A percentile compares a stretch with the other conserved stretches of the same genome.
These are phyloP conservation scores for Gracilariopsis chorda DNA, from an alignment of 23 red algal genomes.

Conservation along the genomic window DNA sequence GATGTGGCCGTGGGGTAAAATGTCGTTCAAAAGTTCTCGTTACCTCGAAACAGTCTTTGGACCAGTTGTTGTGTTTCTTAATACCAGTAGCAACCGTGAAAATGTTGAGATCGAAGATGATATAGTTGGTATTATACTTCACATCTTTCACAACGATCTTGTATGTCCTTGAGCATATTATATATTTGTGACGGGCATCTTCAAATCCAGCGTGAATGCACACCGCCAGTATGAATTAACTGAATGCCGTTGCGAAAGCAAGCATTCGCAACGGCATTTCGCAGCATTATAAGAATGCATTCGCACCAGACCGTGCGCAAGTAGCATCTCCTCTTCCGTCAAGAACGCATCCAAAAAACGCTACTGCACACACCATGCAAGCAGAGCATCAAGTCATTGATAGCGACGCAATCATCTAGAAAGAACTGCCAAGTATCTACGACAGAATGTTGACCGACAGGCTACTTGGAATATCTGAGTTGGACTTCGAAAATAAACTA, in stretches of 20 bases:
- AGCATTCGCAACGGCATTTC: slow-evolving; percentile 60
- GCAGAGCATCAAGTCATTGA: too few species aligned
- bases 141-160: slow-evolving; percentile 56
- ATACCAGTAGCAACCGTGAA: slow-evolving; percentile 76
- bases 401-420: too few species aligned
- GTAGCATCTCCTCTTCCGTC: slow-evolving; percentile 59
- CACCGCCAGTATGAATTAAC: slow-evolving; percentile 64
- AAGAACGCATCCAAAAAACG: slow-evolving; percentile 55
- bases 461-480: too few species aligned
- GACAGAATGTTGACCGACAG: too few species aligned
- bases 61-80: slow-evolving; percentile 78
- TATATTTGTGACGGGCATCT: too few species aligned
- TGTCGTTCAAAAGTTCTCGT: slow-evolving; percentile 15
- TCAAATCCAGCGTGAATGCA: slow-evolving; percentile 57
- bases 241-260: slow-evolving; percentile 72
- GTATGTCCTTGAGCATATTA: slow-evolving; percentile 67
- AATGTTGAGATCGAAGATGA: slow-evolving; percentile 81
- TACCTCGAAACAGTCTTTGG: slow-evolving; percentile 62
- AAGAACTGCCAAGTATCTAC: too few species aligned
- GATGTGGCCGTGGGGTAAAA: slow-evolving; percentile 47
- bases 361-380: slow-evolving; percentile 50
- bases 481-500: too few species aligned
- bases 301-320: slow-evolving; percentile 50
- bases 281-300: background rate
- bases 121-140: slow-evolving; percentile 52